These are phyloP conservation scores for Blastomyces emzantsi DNA, from an alignment of 2,329 filamentous ascomycete species.

Conservation along the genomic window DNA sequence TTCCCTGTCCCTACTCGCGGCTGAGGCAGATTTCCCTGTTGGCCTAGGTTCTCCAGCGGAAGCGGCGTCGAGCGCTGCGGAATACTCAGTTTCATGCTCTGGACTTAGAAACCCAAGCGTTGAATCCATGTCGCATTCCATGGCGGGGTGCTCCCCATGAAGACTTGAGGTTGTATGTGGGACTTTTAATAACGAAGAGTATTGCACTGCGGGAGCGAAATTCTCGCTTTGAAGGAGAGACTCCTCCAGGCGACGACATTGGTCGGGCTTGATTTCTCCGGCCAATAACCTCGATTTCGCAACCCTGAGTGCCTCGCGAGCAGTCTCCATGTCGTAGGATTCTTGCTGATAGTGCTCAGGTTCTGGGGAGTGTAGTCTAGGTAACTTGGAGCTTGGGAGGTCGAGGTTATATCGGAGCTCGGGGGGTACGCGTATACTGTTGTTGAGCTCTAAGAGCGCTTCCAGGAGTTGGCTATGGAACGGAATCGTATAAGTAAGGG, in stretches of 20 bases:
- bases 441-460: constrained; percentile 81
- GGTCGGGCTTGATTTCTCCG: constrained; percentile 28
- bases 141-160: constrained; percentile 15
- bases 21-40: constrained; percentile 33
- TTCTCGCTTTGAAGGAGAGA: constrained; percentile 30
- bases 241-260: constrained; percentile 33
- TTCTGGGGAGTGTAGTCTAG: constrained; percentile 38
- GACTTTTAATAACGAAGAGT: constrained; percentile 25
- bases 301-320: constrained; percentile 31
- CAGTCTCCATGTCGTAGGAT: constrained; percentile 27
- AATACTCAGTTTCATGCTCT: constrained; percentile 37
- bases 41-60: constrained; percentile 46
- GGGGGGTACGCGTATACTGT: constrained; percentile 65
- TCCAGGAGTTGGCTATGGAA: constrained; percentile 69
- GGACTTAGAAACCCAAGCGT: constrained; percentile 38
- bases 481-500: constrained; percentile 8
- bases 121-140: constrained; percentile 22
- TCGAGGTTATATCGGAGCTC: constrained; percentile 66
- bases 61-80: constrained; percentile 38
- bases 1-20: constrained; percentile 45
- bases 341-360: constrained; percentile 29
- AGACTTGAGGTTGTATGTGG: constrained; percentile 22
- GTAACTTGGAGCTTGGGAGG: constrained; percentile 30
- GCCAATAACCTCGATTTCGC: constrained; percentile 31
- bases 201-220: constrained; percentile 31